Base-by-base conservation (phyloP, 352 stramenopile species). In the Saprolegnia diclina region DNA sequence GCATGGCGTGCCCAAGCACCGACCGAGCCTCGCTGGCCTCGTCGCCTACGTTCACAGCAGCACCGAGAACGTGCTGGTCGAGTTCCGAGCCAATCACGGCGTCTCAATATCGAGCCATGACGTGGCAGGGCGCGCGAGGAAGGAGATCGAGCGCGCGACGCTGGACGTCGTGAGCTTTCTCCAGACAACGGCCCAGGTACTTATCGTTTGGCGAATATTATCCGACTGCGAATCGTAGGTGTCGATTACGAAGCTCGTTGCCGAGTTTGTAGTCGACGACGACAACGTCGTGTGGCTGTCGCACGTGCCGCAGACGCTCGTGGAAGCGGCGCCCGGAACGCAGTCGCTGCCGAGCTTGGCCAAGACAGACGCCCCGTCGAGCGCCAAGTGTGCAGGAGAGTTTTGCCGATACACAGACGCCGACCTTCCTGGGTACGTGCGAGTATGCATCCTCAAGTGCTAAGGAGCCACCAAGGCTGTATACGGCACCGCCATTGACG, bases 381-480 rank as follows among this genome's bases (percentile, higher is more conserved):
- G 81, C 19, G 18, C 18, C 21, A 72, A 72, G 50, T 93, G 85
- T 62, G 79, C 77, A 7, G 83, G 85, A 10, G 82, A 91, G 45
- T 93, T 93, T 64, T 93, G 85, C 35, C 68, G 72, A 38, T 65
- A 73, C 1, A 6, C 26, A 2, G 14, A 13, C 29, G 26, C 10
- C 18, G 63, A 52, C 18, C 35, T 69, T 5, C 63, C 63, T 21
- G 63, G 63, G 26, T 67, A 56, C 22, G 19, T 3, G 10, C 40
- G 26, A 1, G 9, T 35, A 16, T 56, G 5, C 18, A 13, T 64
- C 7, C 7, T 35, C 5, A 7, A 7, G 18, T 6, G 24, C 21
- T 45, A 5, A 13, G 24, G 2, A 35, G 5, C 3, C n/a, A 2
- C 48, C 7, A 52, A 65, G 57, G 16, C 37, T 55, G 26, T 57